phyloP scores from a whole-genome alignment of 202 grass and related monocot species.

The Panicum hallii region DNA sequence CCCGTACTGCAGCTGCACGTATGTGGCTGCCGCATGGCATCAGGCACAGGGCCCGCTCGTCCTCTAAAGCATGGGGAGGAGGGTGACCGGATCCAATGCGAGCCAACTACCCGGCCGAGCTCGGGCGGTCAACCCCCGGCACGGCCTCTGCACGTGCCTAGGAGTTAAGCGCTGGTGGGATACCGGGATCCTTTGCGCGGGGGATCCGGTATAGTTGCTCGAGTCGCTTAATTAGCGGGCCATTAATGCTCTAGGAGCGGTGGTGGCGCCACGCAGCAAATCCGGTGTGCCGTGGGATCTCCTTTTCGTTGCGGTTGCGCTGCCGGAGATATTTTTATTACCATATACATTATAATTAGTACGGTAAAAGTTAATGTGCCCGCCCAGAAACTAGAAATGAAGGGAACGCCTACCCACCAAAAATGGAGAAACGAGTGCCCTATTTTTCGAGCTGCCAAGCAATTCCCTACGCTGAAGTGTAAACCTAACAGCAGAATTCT shows the following conservation, averaged over 20 bases:
- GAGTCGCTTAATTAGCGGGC: not conserved
- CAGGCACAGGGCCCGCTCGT: too few relatives aligned
- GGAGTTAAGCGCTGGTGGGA: not conserved
- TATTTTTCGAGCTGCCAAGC: too few relatives aligned
- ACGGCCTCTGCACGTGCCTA: conserved; percentile 6
- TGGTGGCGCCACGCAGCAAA: not conserved
- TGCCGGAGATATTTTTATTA: not conserved
- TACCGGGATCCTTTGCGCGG: not conserved
- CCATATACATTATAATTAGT: not conserved
- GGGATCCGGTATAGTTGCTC: not conserved
- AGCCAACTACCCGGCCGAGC: not conserved
- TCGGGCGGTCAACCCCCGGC: conserved; percentile 4
- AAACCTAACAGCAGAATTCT: too few relatives aligned
- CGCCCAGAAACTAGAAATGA: not conserved
- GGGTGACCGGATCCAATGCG: conserved; percentile 9
- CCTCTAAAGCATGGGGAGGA: not conserved
- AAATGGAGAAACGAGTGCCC: not conserved
- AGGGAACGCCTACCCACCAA: not conserved
- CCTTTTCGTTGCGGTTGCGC: not conserved
- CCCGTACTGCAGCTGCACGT: too few relatives aligned
- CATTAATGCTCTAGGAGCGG: conserved; percentile 17
- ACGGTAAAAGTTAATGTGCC: not conserved
- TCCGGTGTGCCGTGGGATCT: not conserved
- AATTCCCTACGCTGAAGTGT: too few relatives aligned
- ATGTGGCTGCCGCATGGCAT: too few relatives aligned